phyloP scores from a whole-genome alignment of 2,329 filamentous ascomycete genomes.

The Pyrenophora graminea region DNA sequence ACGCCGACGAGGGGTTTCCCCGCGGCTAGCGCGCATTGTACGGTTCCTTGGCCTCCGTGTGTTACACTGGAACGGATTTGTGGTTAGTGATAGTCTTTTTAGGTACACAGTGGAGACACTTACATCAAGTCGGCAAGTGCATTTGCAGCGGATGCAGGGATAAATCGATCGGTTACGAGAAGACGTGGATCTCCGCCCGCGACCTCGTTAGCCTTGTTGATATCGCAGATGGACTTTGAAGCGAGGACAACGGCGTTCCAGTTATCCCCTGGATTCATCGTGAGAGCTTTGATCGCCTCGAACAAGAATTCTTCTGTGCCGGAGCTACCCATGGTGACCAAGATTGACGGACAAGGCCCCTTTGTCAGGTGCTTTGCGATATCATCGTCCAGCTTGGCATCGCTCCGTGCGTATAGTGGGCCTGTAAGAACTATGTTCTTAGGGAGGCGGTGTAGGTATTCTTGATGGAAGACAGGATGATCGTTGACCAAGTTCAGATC shows the following conservation, averaged over 20 bases:
- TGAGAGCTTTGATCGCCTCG: conserved; percentile 38
- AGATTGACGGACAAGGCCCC: conserved; percentile 28
- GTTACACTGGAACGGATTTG: conserved; percentile 15
- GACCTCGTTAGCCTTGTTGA: conserved; percentile 29
- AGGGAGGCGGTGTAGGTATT: conserved; percentile 35
- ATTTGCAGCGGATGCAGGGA: conserved; percentile 35
- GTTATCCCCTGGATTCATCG: conserved; percentile 27
- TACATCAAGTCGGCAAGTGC: conserved; percentile 32
- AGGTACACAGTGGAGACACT: too few relatives aligned
- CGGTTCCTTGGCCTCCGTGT: conserved; percentile 41
- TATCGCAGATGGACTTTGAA: conserved; percentile 38
- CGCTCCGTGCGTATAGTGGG: conserved; percentile 31
- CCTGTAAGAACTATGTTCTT: conserved; percentile 39
- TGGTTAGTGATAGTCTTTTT: too few relatives aligned
- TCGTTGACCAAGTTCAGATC: conserved; percentile 43
- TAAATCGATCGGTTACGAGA: conserved; percentile 38
- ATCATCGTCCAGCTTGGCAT: conserved; percentile 31
- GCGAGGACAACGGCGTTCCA: conserved; percentile 40
- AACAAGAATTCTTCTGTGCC: conserved; percentile 39
- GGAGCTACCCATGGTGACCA: conserved; percentile 40
- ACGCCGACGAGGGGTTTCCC: conserved; percentile 41
- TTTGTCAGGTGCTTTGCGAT: conserved; percentile 33
- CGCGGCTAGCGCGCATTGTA: conserved; percentile 38
- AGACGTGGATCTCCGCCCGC: conserved; percentile 33
- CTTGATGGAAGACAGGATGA: conserved; percentile 38